Evolutionary conservation across 805 yeast genomes (phyloP), one percentile per base, ranked within the genome.

Genomic region (Starmerella floris): DNA sequence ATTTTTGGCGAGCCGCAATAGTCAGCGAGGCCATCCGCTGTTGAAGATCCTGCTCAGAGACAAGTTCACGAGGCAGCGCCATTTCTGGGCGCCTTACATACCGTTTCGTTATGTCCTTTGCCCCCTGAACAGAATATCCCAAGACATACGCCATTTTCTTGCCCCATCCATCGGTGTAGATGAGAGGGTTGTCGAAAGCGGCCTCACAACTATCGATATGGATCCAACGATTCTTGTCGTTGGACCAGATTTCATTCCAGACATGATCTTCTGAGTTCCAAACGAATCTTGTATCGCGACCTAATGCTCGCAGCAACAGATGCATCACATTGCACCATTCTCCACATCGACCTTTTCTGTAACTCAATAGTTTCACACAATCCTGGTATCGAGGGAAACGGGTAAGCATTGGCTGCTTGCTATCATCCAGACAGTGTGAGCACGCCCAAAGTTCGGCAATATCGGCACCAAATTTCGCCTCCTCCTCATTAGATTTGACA

Each of bases 231-330:
- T 69, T 60, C 49, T 73, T 64, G 19, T 62, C 54, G 0, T 53
- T 58, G 1, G 94, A 81, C 57, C 74, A 87, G 53, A 80, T 79
- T 56, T 88, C 97, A 54, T 93, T 80, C 97, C 97, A 88, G 3
- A 55, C 96, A 58, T 88, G 97, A 58, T 88, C 97, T 57, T 88
- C 97, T 6, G 72, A 65, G 58, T 84, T 85, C 93, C 93, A 83
- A 2, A 87, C 64, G 55, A 79, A 85, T 40, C 97, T 62, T 1
- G 74, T 73, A 23, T 74, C 65, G 4, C 76, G 55, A 0, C 79
- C 82, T 34, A 87, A 62, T 0, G 94, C 74, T 23, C 76, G 67
- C 41, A 87, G 62, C 2, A 85, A 62, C 28, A 83, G 63, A 35
- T 81, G 69, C 56, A 87, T 85, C 49, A 88, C 75, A 52, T 82